phyloP scores from a whole-genome alignment of 2,329 filamentous ascomycete genomes.

The Phialophora chinensis region DNA sequence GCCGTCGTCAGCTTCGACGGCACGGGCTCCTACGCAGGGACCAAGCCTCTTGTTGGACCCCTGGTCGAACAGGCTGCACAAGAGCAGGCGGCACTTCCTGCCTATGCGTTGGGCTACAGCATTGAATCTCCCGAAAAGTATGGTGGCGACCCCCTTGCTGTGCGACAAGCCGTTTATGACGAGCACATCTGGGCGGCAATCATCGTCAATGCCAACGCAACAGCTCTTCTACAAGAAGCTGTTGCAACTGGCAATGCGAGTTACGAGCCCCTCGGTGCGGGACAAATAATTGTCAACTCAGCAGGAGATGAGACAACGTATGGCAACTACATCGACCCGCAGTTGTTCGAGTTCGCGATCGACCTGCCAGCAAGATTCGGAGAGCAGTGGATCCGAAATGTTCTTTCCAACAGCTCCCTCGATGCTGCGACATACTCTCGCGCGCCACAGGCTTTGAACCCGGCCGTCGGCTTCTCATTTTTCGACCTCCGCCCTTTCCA shows the following conservation, averaged over 20 bases:
- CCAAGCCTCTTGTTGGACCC: constrained; percentile 63
- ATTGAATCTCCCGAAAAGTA: constrained; percentile 59
- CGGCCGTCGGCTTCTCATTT: constrained; percentile 61
- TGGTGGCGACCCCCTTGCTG: constrained; percentile 60
- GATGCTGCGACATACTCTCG: constrained; percentile 45
- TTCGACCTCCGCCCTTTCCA: constrained; percentile 66
- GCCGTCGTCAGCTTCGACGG: constrained; percentile 70
- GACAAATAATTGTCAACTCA: constrained; percentile 62
- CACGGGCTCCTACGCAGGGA: constrained; percentile 53
- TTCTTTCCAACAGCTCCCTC: constrained; percentile 36
- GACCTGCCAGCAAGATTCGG: constrained; percentile 58
- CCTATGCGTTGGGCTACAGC: constrained; percentile 51
- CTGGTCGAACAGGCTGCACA: constrained; percentile 49
- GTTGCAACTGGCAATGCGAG: constrained; percentile 61
- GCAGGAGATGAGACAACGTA: constrained; percentile 63
- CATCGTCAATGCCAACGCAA: constrained; percentile 68
- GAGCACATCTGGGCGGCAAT: constrained; percentile 66
- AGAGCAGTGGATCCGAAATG: constrained; percentile 45
- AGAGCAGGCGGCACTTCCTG: constrained; percentile 53
- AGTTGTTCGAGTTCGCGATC: constrained; percentile 56
- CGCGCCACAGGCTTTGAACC: constrained; percentile 59
- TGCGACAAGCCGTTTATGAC: constrained; percentile 65
- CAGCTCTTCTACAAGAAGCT: constrained; percentile 61
- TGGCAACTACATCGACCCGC: constrained; percentile 60
- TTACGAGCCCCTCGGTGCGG: constrained; percentile 66